These are phyloP conservation scores for Salvia splendens DNA, from an alignment of 257 asterid genomes.

Conservation along the genomic window DNA sequence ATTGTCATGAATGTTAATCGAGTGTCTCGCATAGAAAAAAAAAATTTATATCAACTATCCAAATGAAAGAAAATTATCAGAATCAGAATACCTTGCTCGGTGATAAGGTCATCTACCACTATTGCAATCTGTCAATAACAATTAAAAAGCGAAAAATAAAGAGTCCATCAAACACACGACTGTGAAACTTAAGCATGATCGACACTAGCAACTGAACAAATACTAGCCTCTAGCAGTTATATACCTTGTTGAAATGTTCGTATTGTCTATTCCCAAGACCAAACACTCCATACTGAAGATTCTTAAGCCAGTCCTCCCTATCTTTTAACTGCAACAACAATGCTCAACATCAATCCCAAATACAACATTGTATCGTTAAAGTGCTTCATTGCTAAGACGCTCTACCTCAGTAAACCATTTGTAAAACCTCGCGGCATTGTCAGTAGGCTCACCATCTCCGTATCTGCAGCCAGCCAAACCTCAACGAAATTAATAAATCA, in stretches of 20 bases:
- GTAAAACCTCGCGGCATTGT: slow-evolving; percentile 92
- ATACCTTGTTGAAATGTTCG: slow-evolving; percentile 96
- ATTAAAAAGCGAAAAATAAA: slow-evolving; percentile 17
- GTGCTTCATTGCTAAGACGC: background rate
- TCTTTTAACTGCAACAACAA: slow-evolving; percentile 71
- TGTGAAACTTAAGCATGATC: background rate
- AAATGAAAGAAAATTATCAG: slow-evolving; percentile 7
- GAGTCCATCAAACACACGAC: slow-evolving; percentile 3
- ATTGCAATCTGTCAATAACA: slow-evolving; percentile 64
- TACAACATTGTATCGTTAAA: slow-evolving; percentile 14
- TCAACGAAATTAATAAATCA: slow-evolving; percentile 36
- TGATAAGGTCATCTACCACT: slow-evolving; percentile 66
- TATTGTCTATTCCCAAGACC: slow-evolving; percentile 99
- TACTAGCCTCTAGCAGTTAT: slow-evolving; percentile 3
- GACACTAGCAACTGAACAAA: slow-evolving; percentile 4
- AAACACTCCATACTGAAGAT: slow-evolving; percentile 80
- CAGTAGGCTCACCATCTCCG: slow-evolving; percentile 99
- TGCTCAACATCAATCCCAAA: slow-evolving; percentile 25
- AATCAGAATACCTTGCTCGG: slow-evolving; percentile 68
- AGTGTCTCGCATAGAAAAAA: slow-evolving; percentile 5
- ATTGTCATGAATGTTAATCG: slow-evolving; percentile 16
- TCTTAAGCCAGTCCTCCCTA: slow-evolving; percentile 71
- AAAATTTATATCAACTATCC: background rate
- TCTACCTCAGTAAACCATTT: slow-evolving; percentile 94
- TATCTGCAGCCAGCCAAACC: slow-evolving; percentile 61